phyloP scores from a whole-genome alignment of 1,139 yeast genomes.

The Maudiozyma humilis region DNA sequence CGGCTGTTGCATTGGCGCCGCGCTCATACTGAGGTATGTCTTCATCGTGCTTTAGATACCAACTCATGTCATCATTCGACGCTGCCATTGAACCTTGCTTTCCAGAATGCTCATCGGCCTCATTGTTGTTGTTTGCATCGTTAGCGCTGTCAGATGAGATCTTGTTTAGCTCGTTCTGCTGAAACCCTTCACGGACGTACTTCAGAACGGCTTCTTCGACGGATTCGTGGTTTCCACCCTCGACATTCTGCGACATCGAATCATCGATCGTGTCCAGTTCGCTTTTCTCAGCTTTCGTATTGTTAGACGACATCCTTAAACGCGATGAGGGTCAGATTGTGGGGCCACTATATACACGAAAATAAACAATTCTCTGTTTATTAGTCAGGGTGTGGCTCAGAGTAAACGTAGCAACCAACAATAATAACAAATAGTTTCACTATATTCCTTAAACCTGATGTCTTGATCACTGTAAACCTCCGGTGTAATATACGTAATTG shows the following conservation, averaged over 20 bases:
- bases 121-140: constrained; percentile 15
- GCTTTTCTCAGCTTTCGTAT: background rate
- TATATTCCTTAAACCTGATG: too few relatives aligned
- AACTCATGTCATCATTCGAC: constrained; percentile 28
- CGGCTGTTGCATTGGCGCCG: background rate
- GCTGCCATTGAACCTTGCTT: constrained; percentile 9
- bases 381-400: too few relatives aligned
- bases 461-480: too few relatives aligned
- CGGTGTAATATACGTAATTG: too few relatives aligned
- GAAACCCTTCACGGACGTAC: constrained; percentile 53
- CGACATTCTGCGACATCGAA: background rate
- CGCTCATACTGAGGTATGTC: constrained; percentile 9
- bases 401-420: too few relatives aligned
- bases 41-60: constrained; percentile 29
- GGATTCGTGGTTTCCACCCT: constrained; percentile 16
- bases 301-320: constrained; percentile 3
- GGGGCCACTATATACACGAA: too few relatives aligned
- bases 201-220: constrained; percentile 61
- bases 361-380: too few relatives aligned
- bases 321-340: background rate
- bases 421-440: too few relatives aligned
- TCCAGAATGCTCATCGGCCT: constrained; percentile 8
- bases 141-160: background rate
- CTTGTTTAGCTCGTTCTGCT: constrained; percentile 4
- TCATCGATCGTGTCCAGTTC: background rate